phyloP scores from a whole-genome alignment of 192 early-diverging fungal species.

The Coemansia sp. region DNA sequence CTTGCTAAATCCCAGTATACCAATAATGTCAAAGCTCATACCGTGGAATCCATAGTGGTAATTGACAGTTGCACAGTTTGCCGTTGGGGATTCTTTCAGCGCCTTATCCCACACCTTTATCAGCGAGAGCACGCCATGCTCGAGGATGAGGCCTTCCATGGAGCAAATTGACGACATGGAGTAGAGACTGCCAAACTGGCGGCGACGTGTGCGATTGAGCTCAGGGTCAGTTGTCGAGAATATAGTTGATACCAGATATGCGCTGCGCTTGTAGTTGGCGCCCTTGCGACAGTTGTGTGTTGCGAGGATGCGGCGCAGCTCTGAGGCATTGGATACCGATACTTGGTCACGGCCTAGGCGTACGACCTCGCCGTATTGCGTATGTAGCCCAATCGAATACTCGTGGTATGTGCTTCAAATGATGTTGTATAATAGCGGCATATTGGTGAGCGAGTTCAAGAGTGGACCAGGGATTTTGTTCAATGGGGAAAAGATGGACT shows the following conservation, averaged over 20 bases:
- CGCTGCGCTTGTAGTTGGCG: conserved; percentile 26
- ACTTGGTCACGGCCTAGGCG: conserved; percentile 43
- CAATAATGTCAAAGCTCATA: conserved; percentile 43
- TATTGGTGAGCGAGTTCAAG: conserved; percentile 32
- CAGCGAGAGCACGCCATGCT: conserved; percentile 28
- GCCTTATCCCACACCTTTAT: conserved; percentile 34
- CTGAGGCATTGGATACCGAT: conserved; percentile 24
- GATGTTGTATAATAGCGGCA: conserved; percentile 25
- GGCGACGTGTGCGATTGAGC: conserved; percentile 29
- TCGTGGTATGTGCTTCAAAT: conserved; percentile 28
- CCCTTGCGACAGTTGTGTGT: conserved; percentile 49
- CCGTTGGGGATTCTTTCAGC: not conserved
- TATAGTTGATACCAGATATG: conserved; percentile 18
- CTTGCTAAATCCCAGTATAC: conserved; percentile 37
- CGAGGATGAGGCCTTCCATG: conserved; percentile 29
- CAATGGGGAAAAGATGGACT: conserved; percentile 21
- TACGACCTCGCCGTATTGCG: conserved; percentile 41
- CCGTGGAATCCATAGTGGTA: conserved; percentile 48
- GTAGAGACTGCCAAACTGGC: conserved; percentile 38
- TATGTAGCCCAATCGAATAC: conserved; percentile 28
- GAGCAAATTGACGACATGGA: conserved; percentile 20
- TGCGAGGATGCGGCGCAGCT: conserved; percentile 32
- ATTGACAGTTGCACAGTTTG: conserved; percentile 20
- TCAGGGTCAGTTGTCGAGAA: conserved; percentile 47
- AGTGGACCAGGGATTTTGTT: conserved; percentile 33